Conservation (phyloP, 768 basidiomycete genomes). For the Hortiboletus campestris region DNA sequence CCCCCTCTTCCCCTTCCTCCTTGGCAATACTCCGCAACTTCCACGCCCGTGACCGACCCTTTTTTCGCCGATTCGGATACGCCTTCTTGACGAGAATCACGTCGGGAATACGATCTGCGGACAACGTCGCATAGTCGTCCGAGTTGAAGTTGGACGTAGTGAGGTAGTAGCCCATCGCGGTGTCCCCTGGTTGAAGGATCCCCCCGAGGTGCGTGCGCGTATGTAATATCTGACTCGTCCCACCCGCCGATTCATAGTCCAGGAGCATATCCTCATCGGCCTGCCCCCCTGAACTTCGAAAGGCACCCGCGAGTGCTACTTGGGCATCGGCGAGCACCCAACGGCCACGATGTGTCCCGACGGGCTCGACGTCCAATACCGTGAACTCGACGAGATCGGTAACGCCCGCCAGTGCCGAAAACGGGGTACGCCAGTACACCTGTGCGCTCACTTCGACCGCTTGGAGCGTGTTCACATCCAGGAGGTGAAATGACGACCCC, state of each 20-base stretch:
- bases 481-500: conserved; percentile 85
- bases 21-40: conserved; percentile 89
- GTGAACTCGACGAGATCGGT: conserved; percentile 93
- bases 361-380: conserved; percentile 89
- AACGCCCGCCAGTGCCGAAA: conserved; percentile 77
- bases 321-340: conserved; percentile 86
- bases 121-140: conserved; percentile 72
- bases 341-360: conserved; percentile 66
- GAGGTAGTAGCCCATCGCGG: conserved; percentile 87
- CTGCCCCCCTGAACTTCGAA: conserved; percentile 51
- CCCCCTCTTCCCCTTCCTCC: conserved; percentile 84
- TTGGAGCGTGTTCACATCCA: conserved; percentile 88
- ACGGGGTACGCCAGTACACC: conserved; percentile 90
- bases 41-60: conserved; percentile 83
- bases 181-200: conserved; percentile 92
- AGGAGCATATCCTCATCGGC: conserved; percentile 51
- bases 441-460: conserved; percentile 73
- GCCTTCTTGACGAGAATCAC: conserved; percentile 93
- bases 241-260: conserved; percentile 59
- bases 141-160: conserved; percentile 92
- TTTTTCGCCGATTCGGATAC: conserved; percentile 92
- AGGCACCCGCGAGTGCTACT: conserved; percentile 81
- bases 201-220: conserved; percentile 96
- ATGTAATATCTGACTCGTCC: conserved; percentile 81
- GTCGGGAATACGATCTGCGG: conserved; percentile 73